These are phyloP conservation scores for Fraxinus anomala DNA, from an alignment of 257 asterid genomes.

Conservation along the genomic window DNA sequence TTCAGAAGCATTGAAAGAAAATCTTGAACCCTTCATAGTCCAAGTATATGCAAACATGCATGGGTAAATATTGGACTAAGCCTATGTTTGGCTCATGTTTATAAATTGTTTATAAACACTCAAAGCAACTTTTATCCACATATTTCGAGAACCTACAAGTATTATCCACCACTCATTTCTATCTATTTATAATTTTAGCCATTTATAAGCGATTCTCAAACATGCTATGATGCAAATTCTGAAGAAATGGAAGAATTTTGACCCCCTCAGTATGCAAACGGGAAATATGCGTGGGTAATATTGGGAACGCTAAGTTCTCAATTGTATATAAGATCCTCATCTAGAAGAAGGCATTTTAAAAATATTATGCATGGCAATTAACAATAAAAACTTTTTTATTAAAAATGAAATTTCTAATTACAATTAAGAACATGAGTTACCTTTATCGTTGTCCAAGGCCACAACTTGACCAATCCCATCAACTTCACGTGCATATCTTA, in stretches of 20 bases:
- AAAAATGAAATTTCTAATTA: not conserved
- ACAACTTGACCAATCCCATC: conserved; percentile 93
- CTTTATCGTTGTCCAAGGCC: conserved; percentile 90
- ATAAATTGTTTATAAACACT: too few relatives aligned
- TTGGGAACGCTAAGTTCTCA: not conserved
- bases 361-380: not conserved
- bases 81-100: too few relatives aligned
- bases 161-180: too few relatives aligned
- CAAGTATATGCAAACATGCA: not conserved
- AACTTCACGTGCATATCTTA: conserved; percentile 92
- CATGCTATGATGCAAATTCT: not conserved
- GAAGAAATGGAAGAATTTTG: not conserved
- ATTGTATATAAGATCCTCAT: not conserved
- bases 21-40: not conserved
- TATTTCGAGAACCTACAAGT: too few relatives aligned
- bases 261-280: not conserved
- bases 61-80: not conserved
- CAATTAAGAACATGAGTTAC: conserved; percentile 32
- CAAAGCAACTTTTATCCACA: too few relatives aligned
- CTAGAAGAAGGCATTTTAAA: not conserved
- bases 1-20: conserved; percentile 1
- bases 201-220: too few relatives aligned
- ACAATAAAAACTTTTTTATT: conserved; percentile 4
- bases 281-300: not conserved
- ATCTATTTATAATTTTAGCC: too few relatives aligned